These are phyloP conservation scores for Psidium guajava DNA, from an alignment of 345 rosid genomes.

Conservation along the genomic window DNA sequence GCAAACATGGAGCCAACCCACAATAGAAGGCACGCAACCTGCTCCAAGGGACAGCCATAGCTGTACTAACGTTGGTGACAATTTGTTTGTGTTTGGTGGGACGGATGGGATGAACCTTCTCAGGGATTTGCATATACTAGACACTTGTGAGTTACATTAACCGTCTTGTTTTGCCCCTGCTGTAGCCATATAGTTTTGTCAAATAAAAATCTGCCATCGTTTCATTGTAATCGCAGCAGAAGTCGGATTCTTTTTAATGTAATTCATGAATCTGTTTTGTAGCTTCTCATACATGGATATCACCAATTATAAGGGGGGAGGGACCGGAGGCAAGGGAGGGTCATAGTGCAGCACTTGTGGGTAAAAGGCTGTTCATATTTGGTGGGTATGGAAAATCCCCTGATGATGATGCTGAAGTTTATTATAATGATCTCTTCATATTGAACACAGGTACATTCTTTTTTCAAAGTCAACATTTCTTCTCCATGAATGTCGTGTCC, in stretches of 20 bases:
- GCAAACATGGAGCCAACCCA: slow-evolving; percentile 84
- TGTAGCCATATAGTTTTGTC: neutral
- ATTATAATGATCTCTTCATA: slow-evolving; percentile 77
- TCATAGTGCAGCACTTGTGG: slow-evolving; percentile 85
- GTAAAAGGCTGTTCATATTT: slow-evolving; percentile 72
- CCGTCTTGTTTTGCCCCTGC: neutral
- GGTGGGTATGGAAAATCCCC: slow-evolving; percentile 90
- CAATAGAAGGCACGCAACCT: slow-evolving; percentile 57
- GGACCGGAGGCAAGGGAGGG: slow-evolving; percentile 93
- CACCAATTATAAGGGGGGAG: slow-evolving; percentile 82
- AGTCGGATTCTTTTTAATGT: neutral
- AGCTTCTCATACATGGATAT: slow-evolving; percentile 85
- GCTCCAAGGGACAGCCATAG: slow-evolving; percentile 90
- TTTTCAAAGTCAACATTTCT: neutral
- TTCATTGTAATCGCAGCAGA: neutral
- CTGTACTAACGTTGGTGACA: slow-evolving; percentile 65
- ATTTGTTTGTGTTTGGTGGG: slow-evolving; percentile 80
- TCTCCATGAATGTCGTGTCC: neutral
- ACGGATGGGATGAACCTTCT: slow-evolving; percentile 81
- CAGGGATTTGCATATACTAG: slow-evolving; percentile 64
- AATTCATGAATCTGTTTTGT: neutral
- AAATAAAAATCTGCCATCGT: neutral
- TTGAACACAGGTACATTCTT: slow-evolving; percentile 63
- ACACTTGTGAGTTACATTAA: slow-evolving; percentile 51
- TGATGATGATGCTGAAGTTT: slow-evolving; percentile 45